Base-by-base conservation (phyloP, 23 red algal species). In the Gracilaria domingensis region DNA sequence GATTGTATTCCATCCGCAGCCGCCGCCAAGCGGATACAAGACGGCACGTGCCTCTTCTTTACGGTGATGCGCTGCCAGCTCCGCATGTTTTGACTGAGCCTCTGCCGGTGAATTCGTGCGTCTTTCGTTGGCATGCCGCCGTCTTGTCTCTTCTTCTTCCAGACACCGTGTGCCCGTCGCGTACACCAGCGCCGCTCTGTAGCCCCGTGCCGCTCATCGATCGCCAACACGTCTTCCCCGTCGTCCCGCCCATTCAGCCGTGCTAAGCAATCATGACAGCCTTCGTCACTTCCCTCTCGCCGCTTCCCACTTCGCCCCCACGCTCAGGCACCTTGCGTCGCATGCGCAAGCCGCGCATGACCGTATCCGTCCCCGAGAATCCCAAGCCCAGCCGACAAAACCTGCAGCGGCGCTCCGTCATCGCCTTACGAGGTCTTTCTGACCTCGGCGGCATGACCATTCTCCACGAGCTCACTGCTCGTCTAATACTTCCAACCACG, bases 401-500 rank as follows among this genome's bases (percentile, higher is more conserved):
- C 21, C 83, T 87, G 3, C 39, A 87, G 75, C 18, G 75, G 65
- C 83, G 83, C 37, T 74, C 65, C 49, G 40, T 87, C 23, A 66
- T 87, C n/a, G 62, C 83, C 38, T 37, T 87, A 23, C 28, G 83
- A 30, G 83, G 83, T 58, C 83, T 87, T 35, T 74, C 65, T 29
- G 83, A 87, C 67, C 64, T 87, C 8, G 61, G 61, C 44, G 60
- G 83, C 42, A 26, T 87, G 33, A 65, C 83, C 23, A 44, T 87
- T 37, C 25, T 75, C 38, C 62, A 87, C 67, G 83, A 87, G 45
- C 42, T 87, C 24, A 24, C 42, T 25, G 48, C 47, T 12, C 83
- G 83, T 23, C 12, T 87, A 38, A 12, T 71, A 26, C 3, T 75
- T 24, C 48, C 61, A 33, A 56, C 83, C 12, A 39, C 62, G 20